Percentiles rank a stretch among this genome's conserved stretches.
These are phyloP conservation scores for Hypoxylon trugodes DNA, from an alignment of 495 filamentous ascomycete genomes.

Conservation along the genomic window DNA sequence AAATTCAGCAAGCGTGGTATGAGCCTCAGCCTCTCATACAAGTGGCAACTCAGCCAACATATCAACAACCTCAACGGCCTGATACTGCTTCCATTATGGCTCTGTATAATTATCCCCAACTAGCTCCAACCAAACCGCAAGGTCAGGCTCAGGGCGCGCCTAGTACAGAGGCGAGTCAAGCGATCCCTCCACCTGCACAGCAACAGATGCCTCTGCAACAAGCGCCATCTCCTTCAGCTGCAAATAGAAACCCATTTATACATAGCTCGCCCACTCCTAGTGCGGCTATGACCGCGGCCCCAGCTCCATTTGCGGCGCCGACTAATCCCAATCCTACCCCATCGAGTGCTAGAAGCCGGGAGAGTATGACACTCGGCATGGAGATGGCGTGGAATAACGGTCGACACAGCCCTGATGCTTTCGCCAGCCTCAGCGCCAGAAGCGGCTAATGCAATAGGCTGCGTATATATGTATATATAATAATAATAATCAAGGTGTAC, in stretches of 20 bases:
- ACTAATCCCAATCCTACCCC: constrained; percentile 55
- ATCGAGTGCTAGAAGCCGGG: constrained; percentile 70
- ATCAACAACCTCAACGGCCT: constrained; percentile 50
- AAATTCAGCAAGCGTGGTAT: constrained; percentile 43
- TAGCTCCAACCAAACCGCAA: constrained; percentile 60
- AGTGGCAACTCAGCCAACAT: constrained; percentile 7
- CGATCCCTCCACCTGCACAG: constrained; percentile 31
- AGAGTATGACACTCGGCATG: constrained; percentile 82
- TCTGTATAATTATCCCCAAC: constrained; percentile 82
- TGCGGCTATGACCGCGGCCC: constrained; percentile 24
- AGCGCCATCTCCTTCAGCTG: constrained; percentile 28
- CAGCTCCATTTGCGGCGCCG: constrained; percentile 32
- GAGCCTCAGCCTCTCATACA: constrained; percentile 38
- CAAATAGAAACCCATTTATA: constrained; percentile 60
- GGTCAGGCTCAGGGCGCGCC: constrained; percentile 24
- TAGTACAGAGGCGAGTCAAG: constrained; percentile 23
- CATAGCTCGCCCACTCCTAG: constrained; percentile 23
- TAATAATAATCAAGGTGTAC: constrained; percentile 27
- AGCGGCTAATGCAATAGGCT: constrained; percentile 26
- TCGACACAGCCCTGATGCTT: constrained; percentile 94
- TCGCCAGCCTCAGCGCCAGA: constrained; percentile 87
- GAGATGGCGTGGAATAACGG: constrained; percentile 75
- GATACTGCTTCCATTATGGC: constrained; percentile 90
- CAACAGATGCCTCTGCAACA: constrained; percentile 35
- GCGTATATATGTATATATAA: constrained; percentile 23